Base-by-base conservation (phyloP, 768 basidiomycete genomes). In the Amanita muscaria region DNA sequence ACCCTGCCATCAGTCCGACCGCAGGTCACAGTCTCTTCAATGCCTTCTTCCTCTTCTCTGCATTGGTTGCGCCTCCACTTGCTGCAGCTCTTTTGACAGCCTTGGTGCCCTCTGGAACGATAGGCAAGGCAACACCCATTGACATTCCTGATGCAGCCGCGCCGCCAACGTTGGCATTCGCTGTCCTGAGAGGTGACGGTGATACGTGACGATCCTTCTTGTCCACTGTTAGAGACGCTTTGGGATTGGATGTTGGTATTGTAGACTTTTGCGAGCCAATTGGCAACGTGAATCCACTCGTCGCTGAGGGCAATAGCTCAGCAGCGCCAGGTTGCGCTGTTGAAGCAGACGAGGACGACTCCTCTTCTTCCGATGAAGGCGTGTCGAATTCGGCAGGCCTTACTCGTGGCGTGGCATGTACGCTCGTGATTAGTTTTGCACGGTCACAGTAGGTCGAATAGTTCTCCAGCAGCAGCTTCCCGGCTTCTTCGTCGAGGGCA, bases 401-500 rank as follows among this genome's bases (percentile, higher is more conserved):
- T 42, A 72, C 76, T 51, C 81, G 77, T 8, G 88, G 86, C 15
- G 83, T 88, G 29, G 92, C 93, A 57, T 97, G 93, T 14, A 97
- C 88, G 49, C 78, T 80, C 19, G 91, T 93, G 55, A 94, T 90
- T 16, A 96, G 74, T 59, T 76, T 80, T 12, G 92, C 92, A 43
- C 92, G 82, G 51, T 77, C 72, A 62, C 80, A 89, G 57, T 94
- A 97, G 54, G 76, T 83, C 38, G 83, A 77, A 60, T 96, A 98
- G 49, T 93, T 81, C 58, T 94, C 88, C 36, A 94, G 68, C 30
- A 96, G 64, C 40, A 94, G 72, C 61, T 91, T 94, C 18, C 93
- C 94, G 0, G 93, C 93, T 59, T 96, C 90, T 59, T 97, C 93
- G 60, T 97, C 91, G 38, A 97, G 69, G 0, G 93, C 94, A 6